Evolutionary conservation across 305 asterid species (phyloP), one percentile per base, ranked within the genome.

Genomic region (Fraxinus dipetala): DNA sequence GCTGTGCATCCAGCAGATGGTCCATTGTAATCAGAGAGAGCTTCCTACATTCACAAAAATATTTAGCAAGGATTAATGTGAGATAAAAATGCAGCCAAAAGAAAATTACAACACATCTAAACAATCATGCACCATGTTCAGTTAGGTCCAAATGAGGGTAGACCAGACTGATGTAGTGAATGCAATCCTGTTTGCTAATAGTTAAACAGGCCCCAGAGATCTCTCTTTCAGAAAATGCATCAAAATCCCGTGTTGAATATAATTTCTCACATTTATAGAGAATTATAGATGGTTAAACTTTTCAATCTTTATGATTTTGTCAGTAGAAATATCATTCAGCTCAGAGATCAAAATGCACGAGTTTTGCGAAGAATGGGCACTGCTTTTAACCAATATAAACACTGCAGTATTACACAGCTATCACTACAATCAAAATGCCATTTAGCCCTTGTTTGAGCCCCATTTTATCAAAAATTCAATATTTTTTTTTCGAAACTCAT

Each of bases 1-100:
- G 98, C 98, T 56, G 99, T 96, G 89, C 95, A 83, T 75, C 99
- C 98, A 81, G 98, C 87, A 87, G 89, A 89, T 70, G 98, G 98
- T 82, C 98, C 99, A 72, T 70, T 79, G 83, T 85, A 91, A 67
- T 86, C 93, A 56, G 90, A 80, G 79, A 73, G 88, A 81, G 72
- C 85, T 86, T 91, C 97, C 97, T 93, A 86, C 82, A 88, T 24
- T 78, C 75, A 34, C 73, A 76, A 85, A 81, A 78, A 83, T 26
- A 61, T 77, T 76, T 72, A 70, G 80, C 30, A 78, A 65, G 82
- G 79, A 10, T 34, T 87, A 72, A 65, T 56, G 56, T 80, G 77
- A 82, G 65, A 79, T 26, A 67, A 75, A 24, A 31, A 72, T 26
- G 38, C 11, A 61, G 3, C 5, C 36, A 26, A 77, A 40, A 69